A percentile compares a stretch with the other conserved stretches of the same genome.
These are phyloP conservation scores for Puccinia hordei DNA, from an alignment of 1,284 basidiomycete species.

Conservation along the genomic window DNA sequence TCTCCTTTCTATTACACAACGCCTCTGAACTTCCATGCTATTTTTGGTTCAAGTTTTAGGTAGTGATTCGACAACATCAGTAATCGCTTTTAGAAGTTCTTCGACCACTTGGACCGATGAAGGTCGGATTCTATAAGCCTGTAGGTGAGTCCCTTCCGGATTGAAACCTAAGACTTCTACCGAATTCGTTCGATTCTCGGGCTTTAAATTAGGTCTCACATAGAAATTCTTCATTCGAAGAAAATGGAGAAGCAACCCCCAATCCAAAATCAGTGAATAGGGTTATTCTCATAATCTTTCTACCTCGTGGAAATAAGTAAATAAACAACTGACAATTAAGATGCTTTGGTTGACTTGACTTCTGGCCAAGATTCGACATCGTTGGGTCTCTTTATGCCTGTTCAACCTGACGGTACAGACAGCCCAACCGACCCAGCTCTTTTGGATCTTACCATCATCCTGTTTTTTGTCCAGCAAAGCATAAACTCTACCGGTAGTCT, in stretches of 20 bases:
- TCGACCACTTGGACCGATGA: background rate
- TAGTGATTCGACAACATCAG: conserved; percentile 7
- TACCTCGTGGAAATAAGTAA: background rate
- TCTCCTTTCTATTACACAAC: background rate
- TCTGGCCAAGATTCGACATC: conserved; percentile 35
- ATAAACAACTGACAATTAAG: conserved; percentile 33
- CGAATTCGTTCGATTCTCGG: background rate
- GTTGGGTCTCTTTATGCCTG: conserved; percentile 11
- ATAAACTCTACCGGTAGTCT: conserved; percentile 42
- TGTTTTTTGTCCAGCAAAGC: conserved; percentile 37
- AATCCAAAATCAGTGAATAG: background rate
- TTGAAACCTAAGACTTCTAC: conserved; percentile 36
- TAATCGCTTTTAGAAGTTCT: conserved; percentile 21
- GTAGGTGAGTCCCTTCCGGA: background rate
- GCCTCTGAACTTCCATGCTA: background rate
- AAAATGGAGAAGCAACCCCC: background rate
- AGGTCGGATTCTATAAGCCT: conserved; percentile 26
- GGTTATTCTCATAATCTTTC: background rate
- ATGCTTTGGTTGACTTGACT: conserved; percentile 40
- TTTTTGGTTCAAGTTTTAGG: background rate
- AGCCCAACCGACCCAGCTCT: conserved; percentile 44
- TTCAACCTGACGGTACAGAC: conserved; percentile 26
- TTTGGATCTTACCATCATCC: conserved; percentile 30
- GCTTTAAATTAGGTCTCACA: conserved; percentile 13
- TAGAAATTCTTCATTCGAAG: conserved; percentile 23